Evolutionary conservation across 2,329 filamentous ascomycete genomes (phyloP).

Genomic region (Immersiporthe knoxdaviesiana): DNA sequence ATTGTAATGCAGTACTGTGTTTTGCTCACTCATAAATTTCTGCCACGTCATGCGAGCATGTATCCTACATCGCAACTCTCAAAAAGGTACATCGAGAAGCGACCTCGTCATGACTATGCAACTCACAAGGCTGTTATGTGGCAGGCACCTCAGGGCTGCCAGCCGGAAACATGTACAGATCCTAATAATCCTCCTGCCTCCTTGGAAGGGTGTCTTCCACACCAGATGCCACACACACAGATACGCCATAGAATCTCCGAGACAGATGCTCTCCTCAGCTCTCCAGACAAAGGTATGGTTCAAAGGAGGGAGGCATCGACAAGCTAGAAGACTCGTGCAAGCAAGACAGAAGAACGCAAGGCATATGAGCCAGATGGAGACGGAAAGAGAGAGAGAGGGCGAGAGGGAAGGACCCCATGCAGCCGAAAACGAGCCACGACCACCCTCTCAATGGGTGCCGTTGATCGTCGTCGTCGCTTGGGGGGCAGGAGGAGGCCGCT

Average conservation of each 20-base stretch:
- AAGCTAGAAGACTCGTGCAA: neutral
- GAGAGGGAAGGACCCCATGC: neutral
- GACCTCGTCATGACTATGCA: slow-evolving; percentile 1
- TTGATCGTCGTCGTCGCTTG: slow-evolving; percentile 44
- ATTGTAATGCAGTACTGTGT: neutral
- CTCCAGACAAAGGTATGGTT: neutral
- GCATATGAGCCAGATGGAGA: neutral
- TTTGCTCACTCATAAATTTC: neutral
- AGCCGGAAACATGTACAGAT: slow-evolving; percentile 3
- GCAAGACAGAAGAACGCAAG: neutral
- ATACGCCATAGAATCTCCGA: neutral
- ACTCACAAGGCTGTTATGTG: neutral
- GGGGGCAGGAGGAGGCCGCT: slow-evolving; percentile 51
- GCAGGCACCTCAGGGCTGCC: neutral
- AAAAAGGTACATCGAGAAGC: neutral
- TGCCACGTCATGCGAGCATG: slow-evolving; percentile 1
- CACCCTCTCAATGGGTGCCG: slow-evolving; percentile 42
- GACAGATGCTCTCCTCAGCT: neutral
- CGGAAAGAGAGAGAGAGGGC: too few relatives aligned
- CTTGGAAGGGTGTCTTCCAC: neutral
- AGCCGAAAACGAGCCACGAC: neutral
- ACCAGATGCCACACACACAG: neutral
- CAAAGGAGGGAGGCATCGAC: neutral
- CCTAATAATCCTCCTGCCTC: neutral
- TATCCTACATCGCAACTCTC: slow-evolving; percentile 2